Evolutionary conservation across 2,329 filamentous ascomycete genomes (phyloP).

Genomic region (Trichoderma breve): DNA sequence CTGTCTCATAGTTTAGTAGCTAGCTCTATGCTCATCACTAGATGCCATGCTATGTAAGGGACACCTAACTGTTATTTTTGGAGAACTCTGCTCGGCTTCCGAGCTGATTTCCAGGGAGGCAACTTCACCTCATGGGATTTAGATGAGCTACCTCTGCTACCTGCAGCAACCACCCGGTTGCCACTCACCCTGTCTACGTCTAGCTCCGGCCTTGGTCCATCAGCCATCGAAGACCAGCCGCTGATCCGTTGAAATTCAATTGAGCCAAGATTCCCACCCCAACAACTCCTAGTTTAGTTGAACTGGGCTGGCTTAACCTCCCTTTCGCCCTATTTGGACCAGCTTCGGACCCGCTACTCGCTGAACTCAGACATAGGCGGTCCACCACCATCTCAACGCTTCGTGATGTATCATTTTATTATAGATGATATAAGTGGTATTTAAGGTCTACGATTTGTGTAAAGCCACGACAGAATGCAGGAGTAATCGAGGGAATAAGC

Average conservation of each 20-base stretch:
- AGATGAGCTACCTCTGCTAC: background rate
- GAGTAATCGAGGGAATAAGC: background rate
- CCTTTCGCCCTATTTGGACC: background rate
- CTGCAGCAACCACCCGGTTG: background rate
- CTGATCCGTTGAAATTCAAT: constrained; percentile 7
- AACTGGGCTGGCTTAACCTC: background rate
- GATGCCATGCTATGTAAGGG: background rate
- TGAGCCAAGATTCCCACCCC: background rate
- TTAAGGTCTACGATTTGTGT: background rate
- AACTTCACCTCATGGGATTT: background rate
- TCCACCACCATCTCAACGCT: background rate
- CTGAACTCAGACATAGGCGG: background rate
- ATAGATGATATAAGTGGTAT: background rate
- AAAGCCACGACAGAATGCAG: background rate
- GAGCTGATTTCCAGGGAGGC: background rate
- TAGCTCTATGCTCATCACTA: background rate
- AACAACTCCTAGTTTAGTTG: background rate
- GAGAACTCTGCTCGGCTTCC: background rate
- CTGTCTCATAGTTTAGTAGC: background rate
- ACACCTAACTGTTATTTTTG: background rate
- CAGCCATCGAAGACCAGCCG: background rate
- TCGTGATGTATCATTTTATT: background rate
- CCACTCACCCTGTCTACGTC: background rate
- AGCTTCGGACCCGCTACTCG: background rate
- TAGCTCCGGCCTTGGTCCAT: background rate